A percentile compares a stretch with the other conserved stretches of the same genome.
Evolutionary conservation across 2,329 filamentous ascomycete genomes (phyloP).

Genomic region (Podosphaera leucotricha): DNA sequence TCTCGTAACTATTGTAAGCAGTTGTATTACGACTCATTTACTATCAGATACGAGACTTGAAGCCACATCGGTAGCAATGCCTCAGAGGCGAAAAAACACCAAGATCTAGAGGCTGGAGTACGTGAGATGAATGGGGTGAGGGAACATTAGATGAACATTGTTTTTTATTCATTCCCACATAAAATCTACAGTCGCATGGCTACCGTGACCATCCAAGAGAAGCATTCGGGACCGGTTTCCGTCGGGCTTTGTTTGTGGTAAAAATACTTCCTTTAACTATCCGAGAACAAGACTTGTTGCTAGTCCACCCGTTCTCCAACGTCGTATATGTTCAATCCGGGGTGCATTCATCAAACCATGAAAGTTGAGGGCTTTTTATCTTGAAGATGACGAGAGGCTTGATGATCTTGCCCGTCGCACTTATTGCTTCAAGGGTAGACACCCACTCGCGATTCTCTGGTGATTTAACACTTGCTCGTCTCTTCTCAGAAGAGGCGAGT

Average conservation of each 20-base stretch:
- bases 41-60: background rate
- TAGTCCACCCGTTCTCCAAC: constrained; percentile 15
- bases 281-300: constrained; percentile 11
- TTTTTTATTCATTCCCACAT: background rate
- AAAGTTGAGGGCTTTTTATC: constrained; percentile 3
- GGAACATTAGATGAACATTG: background rate
- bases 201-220: background rate
- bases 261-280: constrained; percentile 11
- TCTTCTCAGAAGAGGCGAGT: too few relatives aligned
- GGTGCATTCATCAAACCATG: constrained; percentile 4
- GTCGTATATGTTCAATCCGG: constrained; percentile 9
- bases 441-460: constrained; percentile 6
- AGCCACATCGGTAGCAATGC: background rate
- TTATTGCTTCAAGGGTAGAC: constrained; percentile 6
- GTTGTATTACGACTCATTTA: background rate
- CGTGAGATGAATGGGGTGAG: too few relatives aligned
- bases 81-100: too few relatives aligned
- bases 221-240: background rate
- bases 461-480: too few relatives aligned
- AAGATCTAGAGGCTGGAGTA: too few relatives aligned
- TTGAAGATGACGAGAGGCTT: constrained; percentile 12
- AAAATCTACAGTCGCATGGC: background rate
- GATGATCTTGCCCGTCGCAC: constrained; percentile 7
- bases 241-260: constrained; percentile 9
- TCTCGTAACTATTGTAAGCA: background rate